Base-by-base conservation (phyloP, 192 early-diverging fungal species). In the Linnemannia hyalina region DNA sequence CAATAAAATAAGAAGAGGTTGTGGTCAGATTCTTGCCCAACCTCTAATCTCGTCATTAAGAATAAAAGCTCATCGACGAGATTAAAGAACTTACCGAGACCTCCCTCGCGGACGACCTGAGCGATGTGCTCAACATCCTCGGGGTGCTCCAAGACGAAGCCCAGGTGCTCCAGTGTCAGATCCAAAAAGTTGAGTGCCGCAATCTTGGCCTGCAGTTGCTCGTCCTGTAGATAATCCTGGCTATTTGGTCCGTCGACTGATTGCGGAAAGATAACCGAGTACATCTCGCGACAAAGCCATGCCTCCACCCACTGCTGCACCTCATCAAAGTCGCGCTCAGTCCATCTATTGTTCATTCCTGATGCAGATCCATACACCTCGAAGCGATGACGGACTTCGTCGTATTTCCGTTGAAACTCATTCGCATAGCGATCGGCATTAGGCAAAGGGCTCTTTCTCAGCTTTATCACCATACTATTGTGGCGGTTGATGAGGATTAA, bases 121-220 rank as follows among this genome's bases (percentile, higher is more conserved):
- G 90, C 83, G 16, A 92, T 89, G 18, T 84, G 81, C 1, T 75
- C 84, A 1, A 78, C 81, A 18, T 92, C 89, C 46, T 83, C 76
- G 13, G 70, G 80, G 73, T 89, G 78, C 7, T 85, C 81, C 35
- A 90, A 70, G 0, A 84, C 79, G 23, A 95, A 89, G 1, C 94
- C 94, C 65, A 95, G 68, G 73, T 95, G 92, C 3, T 88, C 89
- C 15, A 94, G 83, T 16, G 88, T 82, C 54, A 95, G 73, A 26
- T 92, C 94, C 11, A 94, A 87, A 46, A 93, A 71, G 65, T 94
- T 94, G 11, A 95, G 80, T 23, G 95, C 95, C 3, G 93, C 93
- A 40, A 95, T 93, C 42, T 93, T 91, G 74, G 93, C 93, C 29
- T 91, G 92, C 35, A 94, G 80, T 63, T 89, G 90, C 72, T 94